Evolutionary conservation across 805 yeast genomes (phyloP).

Genomic region (Yarrowia deformans): DNA sequence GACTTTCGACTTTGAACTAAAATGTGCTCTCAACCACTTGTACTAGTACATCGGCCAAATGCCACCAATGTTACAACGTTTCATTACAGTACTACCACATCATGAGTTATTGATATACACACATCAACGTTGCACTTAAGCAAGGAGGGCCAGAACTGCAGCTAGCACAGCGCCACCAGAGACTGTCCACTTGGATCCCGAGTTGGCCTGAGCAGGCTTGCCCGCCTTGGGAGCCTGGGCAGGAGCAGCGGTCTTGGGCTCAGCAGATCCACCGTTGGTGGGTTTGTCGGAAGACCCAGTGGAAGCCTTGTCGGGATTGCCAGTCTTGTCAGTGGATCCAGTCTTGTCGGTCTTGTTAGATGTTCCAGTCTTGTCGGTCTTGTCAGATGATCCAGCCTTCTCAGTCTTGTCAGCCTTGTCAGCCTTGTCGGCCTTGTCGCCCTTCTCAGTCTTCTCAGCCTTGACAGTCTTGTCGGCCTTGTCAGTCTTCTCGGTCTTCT

Average conservation of each 20-base stretch:
- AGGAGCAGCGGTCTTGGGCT: neutral
- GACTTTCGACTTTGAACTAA: no score
- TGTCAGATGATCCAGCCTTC: neutral
- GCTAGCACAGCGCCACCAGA: neutral
- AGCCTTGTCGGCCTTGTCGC: neutral
- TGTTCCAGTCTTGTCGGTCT: neutral
- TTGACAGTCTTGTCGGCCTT: neutral
- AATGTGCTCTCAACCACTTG: no score
- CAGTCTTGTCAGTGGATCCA: neutral
- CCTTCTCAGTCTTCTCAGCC: neutral
- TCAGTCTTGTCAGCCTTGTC: neutral
- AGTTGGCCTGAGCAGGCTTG: neutral
- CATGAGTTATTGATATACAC: no score
- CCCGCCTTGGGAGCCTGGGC: neutral
- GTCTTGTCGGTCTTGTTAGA: neutral
- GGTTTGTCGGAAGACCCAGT: neutral
- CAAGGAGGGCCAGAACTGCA: neutral
- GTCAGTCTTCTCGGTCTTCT: neutral
- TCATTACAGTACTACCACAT: neutral
- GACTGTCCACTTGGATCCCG: neutral
- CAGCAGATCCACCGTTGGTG: no score
- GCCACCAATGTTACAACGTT: no score
- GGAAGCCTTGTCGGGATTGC: neutral
- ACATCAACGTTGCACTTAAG: neutral
- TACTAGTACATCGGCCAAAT: no score